A percentile compares a stretch with the other conserved stretches of the same genome.
phyloP scores from a whole-genome alignment of 129 eudicot genomes.

The Chrysanthemum lavandulifolium region DNA sequence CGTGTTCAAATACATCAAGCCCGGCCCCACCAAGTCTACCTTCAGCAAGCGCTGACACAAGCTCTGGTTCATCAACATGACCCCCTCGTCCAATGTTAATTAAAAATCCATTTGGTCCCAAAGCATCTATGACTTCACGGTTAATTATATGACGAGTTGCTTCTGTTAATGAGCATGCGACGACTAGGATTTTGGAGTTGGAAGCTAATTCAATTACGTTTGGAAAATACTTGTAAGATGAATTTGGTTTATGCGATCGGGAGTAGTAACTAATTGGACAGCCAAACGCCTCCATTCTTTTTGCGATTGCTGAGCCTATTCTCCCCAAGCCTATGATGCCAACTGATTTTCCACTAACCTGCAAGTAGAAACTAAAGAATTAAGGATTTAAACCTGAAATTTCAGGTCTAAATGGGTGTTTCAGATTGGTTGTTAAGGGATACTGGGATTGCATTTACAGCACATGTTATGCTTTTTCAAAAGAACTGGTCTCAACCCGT shows the following conservation, averaged over 20 bases:
- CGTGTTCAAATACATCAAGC: conserved; percentile 86
- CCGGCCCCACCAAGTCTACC: conserved; percentile 92
- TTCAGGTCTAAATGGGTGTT: too few relatives aligned
- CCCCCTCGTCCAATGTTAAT: conserved; percentile 86
- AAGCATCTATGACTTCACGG: conserved; percentile 68
- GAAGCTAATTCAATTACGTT: conserved; percentile 62
- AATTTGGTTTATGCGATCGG: conserved; percentile 59
- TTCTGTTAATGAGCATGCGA: conserved; percentile 68
- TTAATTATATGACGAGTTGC: conserved; percentile 62
- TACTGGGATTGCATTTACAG: too few relatives aligned
- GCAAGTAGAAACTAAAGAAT: conserved; percentile 12
- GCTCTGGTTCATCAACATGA: conserved; percentile 76
- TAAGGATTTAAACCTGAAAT: too few relatives aligned
- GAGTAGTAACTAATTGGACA: conserved; percentile 70
- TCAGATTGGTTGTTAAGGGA: too few relatives aligned
- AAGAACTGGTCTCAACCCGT: too few relatives aligned
- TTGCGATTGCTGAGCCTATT: conserved; percentile 77
- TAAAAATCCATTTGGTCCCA: conserved; percentile 75
- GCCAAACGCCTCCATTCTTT: conserved; percentile 64
- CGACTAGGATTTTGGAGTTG: conserved; percentile 63
- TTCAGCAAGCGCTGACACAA: conserved; percentile 72
- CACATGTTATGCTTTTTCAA: too few relatives aligned
- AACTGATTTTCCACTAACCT: conserved; percentile 79
- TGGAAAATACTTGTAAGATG: conserved; percentile 54
- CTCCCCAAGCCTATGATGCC: conserved; percentile 88